Base-by-base conservation (phyloP, 768 basidiomycete genomes). In the Suillus hirtellus region DNA sequence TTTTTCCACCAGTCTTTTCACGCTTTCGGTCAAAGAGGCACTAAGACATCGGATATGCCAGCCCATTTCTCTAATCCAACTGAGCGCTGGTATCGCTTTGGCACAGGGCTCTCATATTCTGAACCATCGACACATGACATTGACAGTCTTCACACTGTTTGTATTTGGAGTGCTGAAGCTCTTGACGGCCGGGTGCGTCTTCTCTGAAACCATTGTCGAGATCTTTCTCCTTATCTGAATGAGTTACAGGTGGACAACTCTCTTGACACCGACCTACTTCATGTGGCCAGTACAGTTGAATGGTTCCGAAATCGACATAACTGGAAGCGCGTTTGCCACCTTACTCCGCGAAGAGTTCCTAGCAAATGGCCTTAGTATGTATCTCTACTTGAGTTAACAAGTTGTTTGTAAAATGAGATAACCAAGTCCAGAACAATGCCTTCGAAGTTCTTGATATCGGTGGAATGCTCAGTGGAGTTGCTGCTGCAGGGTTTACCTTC, bases 221-320 rank as follows among this genome's bases (percentile, higher is more conserved):
- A 11, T 35, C 10, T 1, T 34, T 27, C 27, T 27, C 2, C 56
- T 47, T 19, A 42, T 40, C 7, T 2, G 3, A 19, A 34, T 62
- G 31, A 17, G 19, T 54, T 6, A 27, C n/a, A 65, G 65, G 21
- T 67, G 66, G 65, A 40, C 65, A 43, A 67, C 66, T 27, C 60
- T 67, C 10, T 15, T 67, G 15, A 53, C 60, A 2, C 66, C 66
- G n/a, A 60, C 44, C 6, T 10, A 53, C n/a, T 44, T 67, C 35
- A 19, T 15, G 24, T 24, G 19, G 7, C 6, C 49, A 21, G 21
- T 59, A 9, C 17, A 15, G 10, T 31, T 50, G 4, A 53, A 27
- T 5, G 66, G 66, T 11, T 47, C 31, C 12, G 67, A 67, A 47
- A 40, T 62, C 1, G 65, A 67, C 37, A 50, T 66, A 21, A 46